Percentiles rank a stretch among this genome's conserved stretches.
Evolutionary conservation across 148 eudicot genomes (phyloP).

Genomic region (Camellia sinensis): DNA sequence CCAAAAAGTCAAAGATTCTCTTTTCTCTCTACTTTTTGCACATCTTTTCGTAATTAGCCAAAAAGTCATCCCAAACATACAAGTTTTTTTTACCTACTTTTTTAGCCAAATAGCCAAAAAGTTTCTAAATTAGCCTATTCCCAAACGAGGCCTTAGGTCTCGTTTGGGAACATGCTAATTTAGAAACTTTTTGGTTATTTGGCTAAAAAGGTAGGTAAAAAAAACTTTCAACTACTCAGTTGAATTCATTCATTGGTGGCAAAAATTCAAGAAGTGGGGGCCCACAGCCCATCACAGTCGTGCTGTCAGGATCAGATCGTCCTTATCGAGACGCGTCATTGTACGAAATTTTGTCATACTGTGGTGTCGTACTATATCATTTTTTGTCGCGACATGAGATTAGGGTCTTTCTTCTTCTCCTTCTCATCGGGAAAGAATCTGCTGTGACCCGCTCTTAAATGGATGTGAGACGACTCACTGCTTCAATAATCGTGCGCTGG

Average conservation of each 20-base stretch:
- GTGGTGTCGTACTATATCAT: neutral
- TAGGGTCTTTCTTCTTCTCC: too few species aligned
- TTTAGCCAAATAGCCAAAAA: too few species aligned
- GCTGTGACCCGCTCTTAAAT: neutral
- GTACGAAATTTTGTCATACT: neutral
- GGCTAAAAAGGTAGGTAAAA: too few species aligned
- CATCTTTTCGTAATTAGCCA: too few species aligned
- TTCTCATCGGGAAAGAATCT: neutral
- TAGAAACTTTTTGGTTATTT: too few species aligned
- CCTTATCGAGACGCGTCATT: conserved; percentile 18
- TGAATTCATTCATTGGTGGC: neutral
- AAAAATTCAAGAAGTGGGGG: neutral
- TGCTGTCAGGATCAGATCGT: conserved; percentile 1
- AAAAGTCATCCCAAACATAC: too few species aligned
- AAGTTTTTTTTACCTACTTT: too few species aligned
- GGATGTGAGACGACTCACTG: neutral
- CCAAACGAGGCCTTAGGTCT: too few species aligned
- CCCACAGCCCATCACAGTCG: neutral
- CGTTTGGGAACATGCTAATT: too few species aligned
- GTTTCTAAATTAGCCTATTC: too few species aligned
- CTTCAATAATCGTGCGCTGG: neutral
- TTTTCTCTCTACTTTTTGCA: too few species aligned
- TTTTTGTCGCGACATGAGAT: neutral
- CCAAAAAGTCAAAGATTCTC: too few species aligned
- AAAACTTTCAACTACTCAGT: neutral